phyloP scores from a whole-genome alignment of 2,329 filamentous ascomycete genomes.

The Clarireedia hainanense region DNA sequence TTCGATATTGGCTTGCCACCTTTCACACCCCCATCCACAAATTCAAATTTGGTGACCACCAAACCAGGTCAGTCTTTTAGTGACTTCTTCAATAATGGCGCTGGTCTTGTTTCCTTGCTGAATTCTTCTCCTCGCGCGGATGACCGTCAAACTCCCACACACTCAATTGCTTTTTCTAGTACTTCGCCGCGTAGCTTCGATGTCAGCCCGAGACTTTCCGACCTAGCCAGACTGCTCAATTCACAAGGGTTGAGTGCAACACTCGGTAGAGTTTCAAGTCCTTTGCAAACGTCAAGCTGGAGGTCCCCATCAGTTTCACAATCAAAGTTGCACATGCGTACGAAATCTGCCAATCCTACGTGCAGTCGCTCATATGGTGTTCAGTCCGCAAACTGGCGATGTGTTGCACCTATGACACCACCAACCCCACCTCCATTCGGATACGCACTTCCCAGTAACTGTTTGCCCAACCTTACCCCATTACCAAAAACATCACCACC shows the following conservation, averaged over 20 bases:
- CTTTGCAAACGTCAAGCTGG: no score
- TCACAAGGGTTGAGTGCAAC: no score
- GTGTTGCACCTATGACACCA: neutral
- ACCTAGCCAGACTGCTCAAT: no score
- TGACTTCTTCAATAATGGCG: neutral
- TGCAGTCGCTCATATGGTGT: no score
- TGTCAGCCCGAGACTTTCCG: no score
- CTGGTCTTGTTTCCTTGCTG: neutral
- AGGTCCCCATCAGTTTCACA: no score
- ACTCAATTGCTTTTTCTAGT: no score
- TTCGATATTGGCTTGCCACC: neutral
- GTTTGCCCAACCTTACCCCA: neutral
- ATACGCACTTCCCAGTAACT: neutral
- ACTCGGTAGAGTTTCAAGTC: no score
- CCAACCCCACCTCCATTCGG: neutral
- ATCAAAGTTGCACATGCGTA: no score
- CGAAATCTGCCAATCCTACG: no score
- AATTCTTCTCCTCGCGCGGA: neutral
- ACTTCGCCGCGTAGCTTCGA: no score
- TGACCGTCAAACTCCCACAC: neutral
- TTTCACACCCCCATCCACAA: neutral
- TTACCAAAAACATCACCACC: neutral
- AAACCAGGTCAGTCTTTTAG: neutral
- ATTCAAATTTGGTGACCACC: neutral
- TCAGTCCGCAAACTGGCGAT: no score